Conservation (phyloP, 768 basidiomycete species). For the Hypholoma fasciculare region DNA sequence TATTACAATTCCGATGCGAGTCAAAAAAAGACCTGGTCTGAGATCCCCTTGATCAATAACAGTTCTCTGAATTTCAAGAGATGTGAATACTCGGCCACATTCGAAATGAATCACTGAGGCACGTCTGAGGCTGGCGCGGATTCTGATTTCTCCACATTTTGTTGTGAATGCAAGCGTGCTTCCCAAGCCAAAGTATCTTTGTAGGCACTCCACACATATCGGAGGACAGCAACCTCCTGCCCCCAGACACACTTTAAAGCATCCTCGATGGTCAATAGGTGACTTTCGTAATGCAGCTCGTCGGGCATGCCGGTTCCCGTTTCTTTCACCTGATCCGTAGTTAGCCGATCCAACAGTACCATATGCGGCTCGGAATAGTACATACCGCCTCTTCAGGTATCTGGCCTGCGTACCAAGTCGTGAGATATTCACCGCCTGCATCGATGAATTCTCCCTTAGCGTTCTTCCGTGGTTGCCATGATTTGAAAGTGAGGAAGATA, state of each 20-base stretch:
- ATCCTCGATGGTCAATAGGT: slow-evolving; percentile 44
- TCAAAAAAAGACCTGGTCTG: no score
- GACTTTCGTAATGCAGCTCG: slow-evolving; percentile 47
- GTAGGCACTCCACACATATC: slow-evolving; percentile 34
- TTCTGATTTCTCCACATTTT: no score
- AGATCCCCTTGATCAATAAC: no score
- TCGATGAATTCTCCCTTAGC: slow-evolving; percentile 6
- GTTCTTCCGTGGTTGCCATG: slow-evolving; percentile 24
- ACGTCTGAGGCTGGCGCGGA: no score
- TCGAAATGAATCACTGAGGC: no score
- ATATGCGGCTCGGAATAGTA: slow-evolving; percentile 1
- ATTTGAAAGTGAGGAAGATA: slow-evolving; percentile 17
- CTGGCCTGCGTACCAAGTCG: slow-evolving; percentile 55
- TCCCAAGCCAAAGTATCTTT: not conserved
- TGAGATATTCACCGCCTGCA: slow-evolving; percentile 52
- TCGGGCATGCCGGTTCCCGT: slow-evolving; percentile 57
- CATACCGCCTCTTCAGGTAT: slow-evolving; percentile 54
- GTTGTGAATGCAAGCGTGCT: no score
- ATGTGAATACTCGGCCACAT: no score
- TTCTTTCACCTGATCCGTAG: slow-evolving; percentile 38
- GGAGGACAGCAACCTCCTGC: slow-evolving; percentile 31
- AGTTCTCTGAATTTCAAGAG: no score
- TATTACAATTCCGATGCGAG: no score
- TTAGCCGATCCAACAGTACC: not conserved
- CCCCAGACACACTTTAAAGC: slow-evolving; percentile 35